Conservation (phyloP, 352 stramenopile species). For the Saprolegnia diclina region DNA sequence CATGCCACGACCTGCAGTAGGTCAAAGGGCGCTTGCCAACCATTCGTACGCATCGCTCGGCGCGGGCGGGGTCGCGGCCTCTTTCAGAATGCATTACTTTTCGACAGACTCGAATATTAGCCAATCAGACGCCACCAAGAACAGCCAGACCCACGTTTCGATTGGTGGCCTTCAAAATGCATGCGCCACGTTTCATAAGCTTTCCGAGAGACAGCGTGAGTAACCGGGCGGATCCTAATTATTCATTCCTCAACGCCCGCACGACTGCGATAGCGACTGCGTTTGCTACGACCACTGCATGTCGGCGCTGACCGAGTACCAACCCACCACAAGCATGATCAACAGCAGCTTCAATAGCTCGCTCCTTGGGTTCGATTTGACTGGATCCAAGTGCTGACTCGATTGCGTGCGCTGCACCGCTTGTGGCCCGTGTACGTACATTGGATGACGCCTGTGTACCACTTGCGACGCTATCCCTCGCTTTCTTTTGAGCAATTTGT, state of each 20-base stretch:
- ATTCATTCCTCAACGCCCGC: too few relatives aligned
- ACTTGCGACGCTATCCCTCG: not conserved
- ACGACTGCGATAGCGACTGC: too few relatives aligned
- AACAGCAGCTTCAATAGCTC: too few relatives aligned
- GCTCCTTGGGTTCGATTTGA: not conserved
- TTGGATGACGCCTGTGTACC: not conserved
- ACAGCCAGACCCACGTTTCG: not conserved
- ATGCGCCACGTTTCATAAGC: not conserved
- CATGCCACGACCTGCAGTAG: conserved; percentile 75
- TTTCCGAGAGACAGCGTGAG: not conserved
- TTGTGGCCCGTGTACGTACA: not conserved
- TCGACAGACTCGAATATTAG: not conserved
- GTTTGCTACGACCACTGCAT: too few relatives aligned
- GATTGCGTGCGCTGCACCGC: not conserved
- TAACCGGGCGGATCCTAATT: not conserved
- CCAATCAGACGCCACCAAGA: not conserved
- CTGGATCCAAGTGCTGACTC: not conserved
- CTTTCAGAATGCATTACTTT: not conserved
- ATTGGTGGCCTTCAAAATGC: not conserved
- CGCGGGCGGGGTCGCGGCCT: not conserved
- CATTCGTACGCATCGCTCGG: conserved; percentile 55
- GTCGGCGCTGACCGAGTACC: too few relatives aligned
- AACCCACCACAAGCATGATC: too few relatives aligned
- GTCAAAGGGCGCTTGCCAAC: conserved; percentile 77
- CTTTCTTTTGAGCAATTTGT: too few relatives aligned